phyloP scores from a whole-genome alignment of 345 rosid species.

The Moricandia arvensis region DNA sequence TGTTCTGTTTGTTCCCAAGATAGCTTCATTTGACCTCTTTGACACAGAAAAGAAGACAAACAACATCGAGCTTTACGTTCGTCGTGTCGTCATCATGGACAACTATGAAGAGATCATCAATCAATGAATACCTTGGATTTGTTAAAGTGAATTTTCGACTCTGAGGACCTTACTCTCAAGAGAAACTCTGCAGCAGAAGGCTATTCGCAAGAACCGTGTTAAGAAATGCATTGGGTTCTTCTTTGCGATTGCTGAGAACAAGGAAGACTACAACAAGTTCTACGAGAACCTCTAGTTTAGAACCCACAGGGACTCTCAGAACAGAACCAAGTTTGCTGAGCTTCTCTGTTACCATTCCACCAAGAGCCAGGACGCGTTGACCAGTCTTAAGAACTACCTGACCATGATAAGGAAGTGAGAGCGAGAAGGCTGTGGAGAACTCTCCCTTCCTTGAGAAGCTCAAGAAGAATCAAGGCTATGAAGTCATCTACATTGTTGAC shows the following conservation, averaged over 20 bases:
- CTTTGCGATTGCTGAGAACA: not conserved
- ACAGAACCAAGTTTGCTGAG: not conserved
- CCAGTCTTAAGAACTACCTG: not conserved
- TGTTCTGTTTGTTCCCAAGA: not conserved
- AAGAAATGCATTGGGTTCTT: not conserved
- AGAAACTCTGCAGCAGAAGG: not conserved
- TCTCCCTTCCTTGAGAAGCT: conserved; percentile 1
- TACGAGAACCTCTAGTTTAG: not conserved
- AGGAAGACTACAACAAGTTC: conserved; percentile 1
- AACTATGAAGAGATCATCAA: not conserved
- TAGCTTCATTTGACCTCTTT: not conserved
- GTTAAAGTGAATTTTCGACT: not conserved
- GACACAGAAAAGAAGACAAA: too few relatives aligned
- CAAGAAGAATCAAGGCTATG: not conserved
- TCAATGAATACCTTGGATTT: not conserved
- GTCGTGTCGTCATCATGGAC: conserved; percentile 6
- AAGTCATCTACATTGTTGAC: not conserved
- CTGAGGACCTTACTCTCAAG: not conserved
- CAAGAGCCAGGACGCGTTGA: not conserved
- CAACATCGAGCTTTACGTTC: conserved; percentile 5
- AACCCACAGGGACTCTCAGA: not conserved
- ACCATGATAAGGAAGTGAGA: not conserved
- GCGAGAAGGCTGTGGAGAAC: not conserved
- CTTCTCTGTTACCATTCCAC: not conserved
- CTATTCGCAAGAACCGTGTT: not conserved